phyloP scores from a whole-genome alignment of 768 basidiomycete genomes.

The Rhodotorula paludigena region DNA sequence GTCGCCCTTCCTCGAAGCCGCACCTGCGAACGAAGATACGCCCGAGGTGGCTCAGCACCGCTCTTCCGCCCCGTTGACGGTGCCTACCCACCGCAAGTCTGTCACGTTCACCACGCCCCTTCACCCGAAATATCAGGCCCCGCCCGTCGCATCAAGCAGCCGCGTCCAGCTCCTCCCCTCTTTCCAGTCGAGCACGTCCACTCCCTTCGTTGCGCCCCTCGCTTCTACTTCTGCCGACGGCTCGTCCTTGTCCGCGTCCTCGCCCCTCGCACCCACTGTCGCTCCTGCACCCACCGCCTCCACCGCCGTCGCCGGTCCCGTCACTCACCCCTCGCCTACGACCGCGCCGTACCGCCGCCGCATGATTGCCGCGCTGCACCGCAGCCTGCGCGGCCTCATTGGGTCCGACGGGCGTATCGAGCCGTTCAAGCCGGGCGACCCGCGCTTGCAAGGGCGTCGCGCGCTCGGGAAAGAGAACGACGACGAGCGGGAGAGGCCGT shows the following conservation, averaged over 20 bases:
- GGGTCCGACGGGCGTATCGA: neutral
- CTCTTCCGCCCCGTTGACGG: too few species aligned
- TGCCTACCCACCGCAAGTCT: slow-evolving; percentile 2
- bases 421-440: neutral
- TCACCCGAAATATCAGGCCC: too few species aligned
- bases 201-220: neutral
- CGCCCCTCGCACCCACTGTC: neutral
- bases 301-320: neutral
- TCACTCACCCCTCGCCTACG: neutral
- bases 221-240: neutral
- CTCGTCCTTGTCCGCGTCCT: neutral
- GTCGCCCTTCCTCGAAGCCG: slow-evolving; percentile 10
- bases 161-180: neutral
- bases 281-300: neutral
- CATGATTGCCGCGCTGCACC: neutral
- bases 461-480: neutral
- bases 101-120: slow-evolving; percentile 20
- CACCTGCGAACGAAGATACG: neutral
- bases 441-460: neutral
- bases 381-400: neutral
- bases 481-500: neutral
- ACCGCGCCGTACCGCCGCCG: neutral
- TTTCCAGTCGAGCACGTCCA: neutral
- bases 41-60: neutral
- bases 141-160: too few species aligned